Evolutionary conservation across 257 asterid species (phyloP), one percentile per base, ranked within the genome.

Genomic region (Apocynum venetum): DNA sequence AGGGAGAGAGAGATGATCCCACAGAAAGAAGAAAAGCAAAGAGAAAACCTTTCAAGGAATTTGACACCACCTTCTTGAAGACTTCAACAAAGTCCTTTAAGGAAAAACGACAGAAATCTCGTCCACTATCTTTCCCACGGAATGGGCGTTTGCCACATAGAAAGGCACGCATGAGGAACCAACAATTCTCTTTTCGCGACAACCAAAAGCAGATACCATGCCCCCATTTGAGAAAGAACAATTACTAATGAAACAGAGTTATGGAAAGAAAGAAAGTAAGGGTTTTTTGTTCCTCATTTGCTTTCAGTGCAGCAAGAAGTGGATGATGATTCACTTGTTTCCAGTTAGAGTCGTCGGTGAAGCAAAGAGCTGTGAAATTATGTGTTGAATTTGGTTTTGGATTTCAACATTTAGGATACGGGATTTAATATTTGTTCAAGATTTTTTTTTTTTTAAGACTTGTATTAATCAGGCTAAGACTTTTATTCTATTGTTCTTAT

Each of bases 61-160:
- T 55, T 61, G 84, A 80, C 80, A 63, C 66, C 80, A 80, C 67
- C 53, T 35, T 43, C 85, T 71, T 66, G 6, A 38, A 14, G 71
- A 40, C 47, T 13, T 61, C 52, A 59, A 57, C 31, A 25, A 25
- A 46, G 49, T 77, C 67, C 53, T 76, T 49, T 6, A 60, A 77
- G 80, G 73, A 78, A 81, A 78, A 81, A 80, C 88, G 87, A 83
- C 79, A 74, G 77, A 71, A 40, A 80, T 78, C 76, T 57, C 75
- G 48, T 70, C 86, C 91, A 85, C 87, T 81, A 76, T 68, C 85
- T 85, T 78, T 65, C 63, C 74, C 71, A 41, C 31, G 60, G 84
- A 87, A 83, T 84, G 49, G 80, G 82, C 82, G 70, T 78, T 85
- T 5, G 93, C 81, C 93, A 88, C 89, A 78, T 77, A 72, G n/a